Percentiles rank a stretch among this genome's conserved stretches.
These are phyloP conservation scores for Ogataea zsoltii DNA, from an alignment of 805 yeast genomes.

Conservation along the genomic window DNA sequence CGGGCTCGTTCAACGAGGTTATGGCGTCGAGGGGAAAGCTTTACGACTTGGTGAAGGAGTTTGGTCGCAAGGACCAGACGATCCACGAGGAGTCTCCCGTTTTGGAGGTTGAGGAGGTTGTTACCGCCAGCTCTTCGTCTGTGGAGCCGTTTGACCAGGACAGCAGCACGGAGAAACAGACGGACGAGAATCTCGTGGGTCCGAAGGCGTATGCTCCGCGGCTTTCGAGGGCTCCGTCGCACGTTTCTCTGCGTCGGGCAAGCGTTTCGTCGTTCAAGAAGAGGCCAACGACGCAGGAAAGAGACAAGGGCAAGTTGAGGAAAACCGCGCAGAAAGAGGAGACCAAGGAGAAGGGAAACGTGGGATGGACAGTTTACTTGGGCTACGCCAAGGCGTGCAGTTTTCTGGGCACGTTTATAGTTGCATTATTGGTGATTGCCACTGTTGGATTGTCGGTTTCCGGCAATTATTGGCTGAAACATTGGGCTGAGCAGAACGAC, in stretches of 20 bases:
- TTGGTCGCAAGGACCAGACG: constrained; percentile 31
- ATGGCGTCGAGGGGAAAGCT: constrained; percentile 29
- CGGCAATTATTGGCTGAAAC: constrained; percentile 64
- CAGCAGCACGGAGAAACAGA: background rate
- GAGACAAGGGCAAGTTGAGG: constrained; percentile 27
- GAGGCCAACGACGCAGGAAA: constrained; percentile 30
- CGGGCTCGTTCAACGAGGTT: constrained; percentile 48
- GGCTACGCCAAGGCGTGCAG: constrained; percentile 64
- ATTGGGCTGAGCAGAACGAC: constrained; percentile 63
- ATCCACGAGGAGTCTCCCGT: background rate
- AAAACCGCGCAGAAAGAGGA: constrained; percentile 51
- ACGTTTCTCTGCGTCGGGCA: constrained; percentile 52
- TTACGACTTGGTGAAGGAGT: constrained; percentile 39
- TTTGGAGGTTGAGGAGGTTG: background rate
- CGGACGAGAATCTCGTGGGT: constrained; percentile 4
- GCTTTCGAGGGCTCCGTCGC: constrained; percentile 18
- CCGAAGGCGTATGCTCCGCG: constrained; percentile 5
- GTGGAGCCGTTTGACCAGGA: background rate
- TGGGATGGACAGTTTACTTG: constrained; percentile 51
- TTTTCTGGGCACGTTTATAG: constrained; percentile 43
- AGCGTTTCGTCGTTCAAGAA: constrained; percentile 61
- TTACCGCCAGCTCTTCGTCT: background rate
- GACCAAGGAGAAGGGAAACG: constrained; percentile 60
- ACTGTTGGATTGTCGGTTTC: constrained; percentile 35
- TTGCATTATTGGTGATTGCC: constrained; percentile 36